Base-by-base conservation (phyloP, 139 green algal species). In the Chlorella sp. region DNA sequence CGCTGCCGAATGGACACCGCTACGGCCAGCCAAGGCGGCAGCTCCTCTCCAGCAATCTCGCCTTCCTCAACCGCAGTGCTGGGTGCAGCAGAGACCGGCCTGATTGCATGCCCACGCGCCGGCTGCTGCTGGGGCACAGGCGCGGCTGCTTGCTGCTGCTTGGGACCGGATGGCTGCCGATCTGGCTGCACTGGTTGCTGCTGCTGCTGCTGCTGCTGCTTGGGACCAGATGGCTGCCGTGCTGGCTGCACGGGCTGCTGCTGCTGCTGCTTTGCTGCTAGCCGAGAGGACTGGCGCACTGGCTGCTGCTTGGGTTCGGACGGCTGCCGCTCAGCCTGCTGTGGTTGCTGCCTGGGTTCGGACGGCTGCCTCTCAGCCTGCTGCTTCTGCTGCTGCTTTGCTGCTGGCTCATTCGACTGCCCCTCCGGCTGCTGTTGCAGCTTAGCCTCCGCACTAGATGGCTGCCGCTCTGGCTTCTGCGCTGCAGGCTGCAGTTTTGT, bases 1-100 rank as follows among this genome's bases (percentile, higher is more conserved):
- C 51, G 51, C 51, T 28, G 11, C 0, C 76, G 56, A 13, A 72
- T 72, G 36, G 56, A 57, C 15, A 28, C 76, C 25, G 76, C 76
- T 26, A 82, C 60, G 2, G 76, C 76, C 34, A 82, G 36, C 76
- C 76, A 82, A 0, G 76, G 76, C 2, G 76, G 76, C 60, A 82
- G 76, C 57, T 82, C 76, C 11, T 82, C 26, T 25, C 13, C 41
- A 30, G 26, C 26, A 28, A 21, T 62, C 11, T 60, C 34, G 2
- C 16, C 69, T n/a, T 55, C 16, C 20, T 21, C 51, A 21, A 60
- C 51, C 15, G 51, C 51, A 60, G 9, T 21, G 51, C 51, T 60
- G 51, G 51, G 30, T 47, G 12, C 65, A 47, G 12, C 65, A 23
- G 30, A 72, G 1, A 13, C 51, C 3, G 51, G 51, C 51, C 51